These are phyloP conservation scores for Teratosphaeriaceae sp. DNA, from an alignment of 2,329 filamentous ascomycete genomes.

Conservation along the genomic window DNA sequence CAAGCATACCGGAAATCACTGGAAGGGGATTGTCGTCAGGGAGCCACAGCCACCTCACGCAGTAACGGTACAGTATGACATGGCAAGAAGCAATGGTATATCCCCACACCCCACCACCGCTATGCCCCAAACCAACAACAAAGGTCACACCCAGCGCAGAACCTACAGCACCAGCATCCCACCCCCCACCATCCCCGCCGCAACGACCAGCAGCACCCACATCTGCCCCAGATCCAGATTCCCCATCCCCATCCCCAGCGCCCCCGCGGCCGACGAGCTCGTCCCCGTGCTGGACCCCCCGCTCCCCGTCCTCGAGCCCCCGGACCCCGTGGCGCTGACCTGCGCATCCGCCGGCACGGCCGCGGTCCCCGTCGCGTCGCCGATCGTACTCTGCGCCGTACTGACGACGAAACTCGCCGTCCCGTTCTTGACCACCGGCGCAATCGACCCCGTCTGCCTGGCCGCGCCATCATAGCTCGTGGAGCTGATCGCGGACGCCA, in stretches of 20 bases:
- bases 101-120: too few species aligned
- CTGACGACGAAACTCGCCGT: constrained; percentile 16
- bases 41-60: too few species aligned
- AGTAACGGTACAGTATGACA: too few species aligned
- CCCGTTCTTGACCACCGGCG: constrained; percentile 13
- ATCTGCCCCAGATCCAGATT: background rate
- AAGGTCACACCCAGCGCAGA: background rate
- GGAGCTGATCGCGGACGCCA: constrained; percentile 19
- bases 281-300: background rate
- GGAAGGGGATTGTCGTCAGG: too few species aligned
- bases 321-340: background rate
- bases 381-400: constrained; percentile 20
- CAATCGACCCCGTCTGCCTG: constrained; percentile 16
- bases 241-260: background rate
- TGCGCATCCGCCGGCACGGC: constrained; percentile 19
- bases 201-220: background rate
- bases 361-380: constrained; percentile 24
- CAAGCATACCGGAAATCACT: too few species aligned
- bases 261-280: background rate
- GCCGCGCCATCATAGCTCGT: constrained; percentile 10
- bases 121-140: too few species aligned
- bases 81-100: too few species aligned
- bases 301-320: background rate
- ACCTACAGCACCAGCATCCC: background rate
- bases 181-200: background rate